Evolutionary conservation across 2,329 filamentous ascomycete genomes (phyloP).

Genomic region (Penicillium sp.): DNA sequence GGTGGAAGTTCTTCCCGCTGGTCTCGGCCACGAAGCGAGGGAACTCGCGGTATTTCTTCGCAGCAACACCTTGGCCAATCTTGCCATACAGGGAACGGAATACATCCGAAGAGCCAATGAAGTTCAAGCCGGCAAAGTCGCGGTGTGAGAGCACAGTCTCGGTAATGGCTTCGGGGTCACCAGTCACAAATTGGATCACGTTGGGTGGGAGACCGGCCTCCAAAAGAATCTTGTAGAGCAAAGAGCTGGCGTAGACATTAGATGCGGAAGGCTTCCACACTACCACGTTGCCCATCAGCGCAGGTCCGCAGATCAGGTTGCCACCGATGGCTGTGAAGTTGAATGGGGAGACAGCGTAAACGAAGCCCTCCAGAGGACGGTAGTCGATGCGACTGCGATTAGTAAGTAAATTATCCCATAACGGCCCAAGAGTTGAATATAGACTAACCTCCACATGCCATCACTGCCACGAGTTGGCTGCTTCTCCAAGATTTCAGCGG

Average conservation of each 20-base stretch:
- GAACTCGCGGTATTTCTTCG: constrained; percentile 76
- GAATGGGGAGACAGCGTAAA: constrained; percentile 90
- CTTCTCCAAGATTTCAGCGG: constrained; percentile 78
- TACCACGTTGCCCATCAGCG: constrained; percentile 89
- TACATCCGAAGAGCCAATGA: constrained; percentile 84
- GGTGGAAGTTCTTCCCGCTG: constrained; percentile 87
- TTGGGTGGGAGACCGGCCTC: constrained; percentile 85
- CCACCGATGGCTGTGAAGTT: constrained; percentile 95
- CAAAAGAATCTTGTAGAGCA: constrained; percentile 85
- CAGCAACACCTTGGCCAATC: constrained; percentile 74
- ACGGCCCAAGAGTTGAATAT: not conserved
- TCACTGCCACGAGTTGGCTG: constrained; percentile 79
- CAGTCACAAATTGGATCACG: constrained; percentile 90
- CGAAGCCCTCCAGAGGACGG: constrained; percentile 86
- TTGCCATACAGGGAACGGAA: constrained; percentile 84
- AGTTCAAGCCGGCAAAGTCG: constrained; percentile 82
- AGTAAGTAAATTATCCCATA: not conserved
- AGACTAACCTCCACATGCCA: constrained; percentile 74
- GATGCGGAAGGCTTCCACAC: constrained; percentile 92
- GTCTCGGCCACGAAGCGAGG: constrained; percentile 85
- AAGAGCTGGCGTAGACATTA: constrained; percentile 80
- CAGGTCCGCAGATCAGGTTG: constrained; percentile 77
- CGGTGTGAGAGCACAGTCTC: constrained; percentile 70
- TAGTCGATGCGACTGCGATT: constrained; percentile 67
- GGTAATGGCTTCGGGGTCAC: constrained; percentile 79